phyloP scores from a whole-genome alignment of 768 basidiomycete genomes.

The Boletus rufocinnamomeus region DNA sequence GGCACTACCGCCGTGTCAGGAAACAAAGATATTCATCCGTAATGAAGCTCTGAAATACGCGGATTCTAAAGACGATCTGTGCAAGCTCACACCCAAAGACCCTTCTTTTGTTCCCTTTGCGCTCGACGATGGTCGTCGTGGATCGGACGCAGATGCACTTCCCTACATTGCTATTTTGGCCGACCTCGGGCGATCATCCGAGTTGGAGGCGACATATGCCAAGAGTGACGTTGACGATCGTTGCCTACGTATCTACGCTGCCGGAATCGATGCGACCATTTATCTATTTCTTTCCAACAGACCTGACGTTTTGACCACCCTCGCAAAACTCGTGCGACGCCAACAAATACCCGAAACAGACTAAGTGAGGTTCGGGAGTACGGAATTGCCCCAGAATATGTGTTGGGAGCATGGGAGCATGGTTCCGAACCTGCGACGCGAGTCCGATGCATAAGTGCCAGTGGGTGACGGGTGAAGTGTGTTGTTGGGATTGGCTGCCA shows the following conservation, averaged over 20 bases:
- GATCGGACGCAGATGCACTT: neutral
- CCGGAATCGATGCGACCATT: neutral
- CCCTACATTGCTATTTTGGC: neutral
- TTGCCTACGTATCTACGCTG: neutral
- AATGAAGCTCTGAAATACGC: neutral
- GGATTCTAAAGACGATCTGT: neutral
- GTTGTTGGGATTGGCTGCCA: neutral
- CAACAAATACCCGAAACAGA: neutral
- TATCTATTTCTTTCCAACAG: neutral
- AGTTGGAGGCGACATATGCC: too few relatives aligned
- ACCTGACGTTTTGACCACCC: neutral
- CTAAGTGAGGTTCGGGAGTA: neutral
- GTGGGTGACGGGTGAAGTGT: neutral
- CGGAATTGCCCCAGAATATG: neutral
- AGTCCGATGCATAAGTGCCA: neutral
- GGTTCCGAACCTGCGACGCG: neutral
- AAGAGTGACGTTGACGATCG: neutral
- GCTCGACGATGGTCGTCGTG: neutral
- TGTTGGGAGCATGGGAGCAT: neutral
- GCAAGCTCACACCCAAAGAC: neutral
- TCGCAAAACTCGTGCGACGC: neutral
- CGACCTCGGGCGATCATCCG: neutral
- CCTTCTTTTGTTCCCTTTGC: neutral
- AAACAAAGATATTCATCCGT: constrained; percentile 11
- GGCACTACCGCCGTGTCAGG: neutral